Conservation (phyloP, 2,329 filamentous ascomycete genomes). For the Fusarium dlaminii region DNA sequence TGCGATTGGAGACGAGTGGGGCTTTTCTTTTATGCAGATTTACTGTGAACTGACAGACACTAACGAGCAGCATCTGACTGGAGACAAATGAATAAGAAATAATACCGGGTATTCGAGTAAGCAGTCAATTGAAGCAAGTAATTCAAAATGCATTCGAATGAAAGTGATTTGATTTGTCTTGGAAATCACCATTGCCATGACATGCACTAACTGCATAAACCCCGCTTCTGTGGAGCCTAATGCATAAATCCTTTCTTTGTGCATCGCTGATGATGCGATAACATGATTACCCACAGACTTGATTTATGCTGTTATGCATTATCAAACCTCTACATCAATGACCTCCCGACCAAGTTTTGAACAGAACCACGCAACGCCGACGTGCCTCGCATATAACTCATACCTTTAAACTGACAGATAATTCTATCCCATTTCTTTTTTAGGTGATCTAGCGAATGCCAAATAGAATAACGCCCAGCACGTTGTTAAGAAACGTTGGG, state of each 20-base stretch:
- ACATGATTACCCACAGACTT: too few species aligned
- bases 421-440: accelerated
- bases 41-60: accelerated
- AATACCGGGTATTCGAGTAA: accelerated
- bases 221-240: accelerated
- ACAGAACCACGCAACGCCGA: background rate
- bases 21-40: background rate
- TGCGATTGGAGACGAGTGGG: background rate
- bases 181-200: background rate
- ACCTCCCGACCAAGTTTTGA: too few species aligned
- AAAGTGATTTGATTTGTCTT: accelerated
- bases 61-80: accelerated
- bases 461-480: background rate
- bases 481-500: too few species aligned
- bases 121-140: background rate
- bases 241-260: background rate
- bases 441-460: accelerated
- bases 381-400: background rate
- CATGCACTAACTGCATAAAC: too few species aligned
- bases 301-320: background rate
- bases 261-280: background rate
- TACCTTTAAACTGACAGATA: too few species aligned
- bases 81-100: too few species aligned
- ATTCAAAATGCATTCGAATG: background rate
- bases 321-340: background rate